phyloP scores from a whole-genome alignment of 2,329 filamentous ascomycete genomes.

The Apiospora saccharicola region DNA sequence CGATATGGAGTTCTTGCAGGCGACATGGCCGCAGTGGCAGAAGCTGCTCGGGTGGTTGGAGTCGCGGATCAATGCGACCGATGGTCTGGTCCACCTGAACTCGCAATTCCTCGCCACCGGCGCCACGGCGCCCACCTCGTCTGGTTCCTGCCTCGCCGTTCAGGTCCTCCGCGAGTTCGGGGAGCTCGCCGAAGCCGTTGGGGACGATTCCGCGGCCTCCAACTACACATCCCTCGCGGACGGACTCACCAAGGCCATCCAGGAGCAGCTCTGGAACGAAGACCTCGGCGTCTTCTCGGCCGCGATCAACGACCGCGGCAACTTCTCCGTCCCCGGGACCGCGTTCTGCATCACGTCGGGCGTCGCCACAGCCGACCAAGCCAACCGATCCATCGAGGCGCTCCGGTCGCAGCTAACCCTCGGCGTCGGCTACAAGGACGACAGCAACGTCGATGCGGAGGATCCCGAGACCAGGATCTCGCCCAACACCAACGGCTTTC shows the following conservation, averaged over 20 bases:
- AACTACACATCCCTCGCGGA: not conserved
- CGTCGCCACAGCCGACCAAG: conserved; percentile 26
- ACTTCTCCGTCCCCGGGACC: conserved; percentile 30
- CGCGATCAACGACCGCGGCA: not conserved
- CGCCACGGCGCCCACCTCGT: conserved; percentile 26
- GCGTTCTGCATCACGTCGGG: conserved; percentile 35
- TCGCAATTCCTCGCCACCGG: conserved; percentile 30
- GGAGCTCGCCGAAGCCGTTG: conserved; percentile 28
- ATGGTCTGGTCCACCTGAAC: conserved; percentile 30
- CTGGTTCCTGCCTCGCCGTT: conserved; percentile 30
- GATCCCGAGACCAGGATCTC: conserved; percentile 43
- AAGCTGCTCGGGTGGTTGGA: conserved; percentile 28
- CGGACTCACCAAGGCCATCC: conserved; percentile 28
- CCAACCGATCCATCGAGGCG: conserved; percentile 28
- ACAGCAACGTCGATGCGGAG: conserved; percentile 25
- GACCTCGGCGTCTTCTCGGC: conserved; percentile 30
- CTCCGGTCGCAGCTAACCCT: conserved; percentile 28
- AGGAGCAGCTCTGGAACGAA: conserved; percentile 34
- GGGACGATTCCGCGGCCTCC: conserved; percentile 31
- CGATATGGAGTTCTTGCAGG: conserved; percentile 29
- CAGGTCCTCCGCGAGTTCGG: conserved; percentile 28
- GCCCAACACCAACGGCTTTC: conserved; percentile 55
- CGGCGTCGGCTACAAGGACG: conserved; percentile 33
- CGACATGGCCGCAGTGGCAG: conserved; percentile 32
- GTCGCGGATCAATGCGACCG: conserved; percentile 27